A percentile compares a stretch with the other conserved stretches of the same genome.
These are phyloP conservation scores for Cubamyces sp. DNA, from an alignment of 768 basidiomycete genomes.

Conservation along the genomic window DNA sequence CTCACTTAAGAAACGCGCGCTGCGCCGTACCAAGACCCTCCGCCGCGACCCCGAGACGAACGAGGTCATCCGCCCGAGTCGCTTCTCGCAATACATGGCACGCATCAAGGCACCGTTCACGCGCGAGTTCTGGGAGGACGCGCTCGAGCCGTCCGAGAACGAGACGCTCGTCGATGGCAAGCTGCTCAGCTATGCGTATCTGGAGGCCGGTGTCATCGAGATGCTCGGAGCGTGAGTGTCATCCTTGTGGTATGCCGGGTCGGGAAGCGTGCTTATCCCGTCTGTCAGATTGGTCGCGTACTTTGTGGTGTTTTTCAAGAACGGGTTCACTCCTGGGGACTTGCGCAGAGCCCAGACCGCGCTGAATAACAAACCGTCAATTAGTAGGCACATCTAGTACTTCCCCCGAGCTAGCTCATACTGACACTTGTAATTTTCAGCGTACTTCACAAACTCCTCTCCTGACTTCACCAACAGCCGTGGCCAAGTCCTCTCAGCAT, in stretches of 20 bases:
- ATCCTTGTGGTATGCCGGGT: too few relatives aligned
- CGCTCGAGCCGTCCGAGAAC: constrained; percentile 53
- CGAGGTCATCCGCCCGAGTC: constrained; percentile 46
- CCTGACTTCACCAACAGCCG: constrained; percentile 59
- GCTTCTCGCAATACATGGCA: constrained; percentile 40
- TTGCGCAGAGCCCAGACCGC: constrained; percentile 51
- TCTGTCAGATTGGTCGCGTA: constrained; percentile 56
- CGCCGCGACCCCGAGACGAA: constrained; percentile 57
- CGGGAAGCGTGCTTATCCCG: not conserved
- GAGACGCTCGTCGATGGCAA: constrained; percentile 66
- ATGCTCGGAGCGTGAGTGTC: constrained; percentile 54
- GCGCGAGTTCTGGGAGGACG: constrained; percentile 61
- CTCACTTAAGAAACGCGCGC: constrained; percentile 57
- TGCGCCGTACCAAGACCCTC: constrained; percentile 58
- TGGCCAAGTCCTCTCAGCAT: constrained; percentile 49
- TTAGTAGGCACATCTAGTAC: not conserved
- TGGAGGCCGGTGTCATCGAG: constrained; percentile 69
- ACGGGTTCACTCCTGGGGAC: constrained; percentile 64
- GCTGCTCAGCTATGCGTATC: constrained; percentile 66
- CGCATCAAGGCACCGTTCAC: constrained; percentile 59
- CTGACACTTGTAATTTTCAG: constrained; percentile 30
- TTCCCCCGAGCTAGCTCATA: not conserved
- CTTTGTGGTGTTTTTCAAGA: constrained; percentile 67
- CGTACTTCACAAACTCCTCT: constrained; percentile 51
- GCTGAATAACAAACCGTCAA: not conserved